Evolutionary conservation across 495 filamentous ascomycete species (phyloP).

Genomic region (Penicillium atrosanguineum): DNA sequence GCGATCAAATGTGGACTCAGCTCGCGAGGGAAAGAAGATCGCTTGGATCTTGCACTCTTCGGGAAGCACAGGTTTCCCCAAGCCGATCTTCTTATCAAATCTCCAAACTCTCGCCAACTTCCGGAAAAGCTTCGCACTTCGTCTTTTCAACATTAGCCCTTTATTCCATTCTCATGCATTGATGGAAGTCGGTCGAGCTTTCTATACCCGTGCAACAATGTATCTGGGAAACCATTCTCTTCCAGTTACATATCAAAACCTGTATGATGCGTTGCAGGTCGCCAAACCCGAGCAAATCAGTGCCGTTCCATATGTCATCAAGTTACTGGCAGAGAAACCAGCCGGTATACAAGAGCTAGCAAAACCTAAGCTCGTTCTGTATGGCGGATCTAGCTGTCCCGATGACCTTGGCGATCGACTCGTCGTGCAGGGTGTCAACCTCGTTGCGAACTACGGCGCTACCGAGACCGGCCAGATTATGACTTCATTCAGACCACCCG

Average conservation of each 20-base stretch:
- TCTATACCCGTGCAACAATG: conserved; percentile 44
- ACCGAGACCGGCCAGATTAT: conserved; percentile 59
- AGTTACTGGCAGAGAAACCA: conserved; percentile 50
- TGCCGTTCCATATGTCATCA: conserved; percentile 55
- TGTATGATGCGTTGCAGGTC: conserved; percentile 46
- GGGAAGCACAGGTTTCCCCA: conserved; percentile 59
- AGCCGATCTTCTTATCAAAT: conserved; percentile 45
- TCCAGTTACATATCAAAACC: conserved; percentile 51
- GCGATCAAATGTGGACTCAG: conserved; percentile 10
- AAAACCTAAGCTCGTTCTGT: conserved; percentile 45
- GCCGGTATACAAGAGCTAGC: conserved; percentile 46
- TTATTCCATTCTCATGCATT: conserved; percentile 53
- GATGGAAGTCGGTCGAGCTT: conserved; percentile 42
- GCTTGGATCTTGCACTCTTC: conserved; percentile 56
- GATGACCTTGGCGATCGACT: conserved; percentile 56
- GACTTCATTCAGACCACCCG: conserved; percentile 44
- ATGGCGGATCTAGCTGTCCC: conserved; percentile 52
- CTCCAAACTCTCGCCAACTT: conserved; percentile 38
- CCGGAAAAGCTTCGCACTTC: conserved; percentile 27
- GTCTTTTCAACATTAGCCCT: conserved; percentile 51
- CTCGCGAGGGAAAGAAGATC: conserved; percentile 34
- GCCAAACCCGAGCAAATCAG: conserved; percentile 50
- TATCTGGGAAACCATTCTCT: conserved; percentile 49
- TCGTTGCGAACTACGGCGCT: conserved; percentile 50
- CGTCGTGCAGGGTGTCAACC: conserved; percentile 52